These are phyloP conservation scores for Chalciporus pseudorubinellus DNA, from an alignment of 768 basidiomycete species.

Conservation along the genomic window DNA sequence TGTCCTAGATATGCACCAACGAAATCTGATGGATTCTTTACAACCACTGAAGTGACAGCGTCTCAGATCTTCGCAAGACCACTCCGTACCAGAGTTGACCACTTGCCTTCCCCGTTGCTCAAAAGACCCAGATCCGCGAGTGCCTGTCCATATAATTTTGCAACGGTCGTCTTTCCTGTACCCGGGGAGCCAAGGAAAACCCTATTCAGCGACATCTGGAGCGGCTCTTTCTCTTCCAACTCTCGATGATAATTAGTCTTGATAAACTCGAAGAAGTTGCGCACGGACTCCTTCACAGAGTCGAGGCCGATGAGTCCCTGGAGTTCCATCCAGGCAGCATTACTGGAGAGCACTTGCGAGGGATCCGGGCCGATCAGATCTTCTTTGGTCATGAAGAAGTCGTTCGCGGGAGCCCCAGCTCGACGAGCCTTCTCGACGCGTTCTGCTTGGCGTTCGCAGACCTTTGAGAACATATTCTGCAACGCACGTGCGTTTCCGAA, in stretches of 20 bases:
- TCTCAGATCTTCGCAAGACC: too few species aligned
- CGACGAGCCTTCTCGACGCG: constrained; percentile 44
- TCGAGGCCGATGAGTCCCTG: constrained; percentile 53
- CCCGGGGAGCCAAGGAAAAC: constrained; percentile 69
- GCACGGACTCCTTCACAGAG: constrained; percentile 54
- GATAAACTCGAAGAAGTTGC: constrained; percentile 44
- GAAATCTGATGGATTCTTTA: constrained; percentile 71
- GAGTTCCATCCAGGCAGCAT: constrained; percentile 50
- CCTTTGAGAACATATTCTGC: constrained; percentile 45
- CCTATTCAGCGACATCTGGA: constrained; percentile 57
- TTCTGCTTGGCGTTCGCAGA: constrained; percentile 52
- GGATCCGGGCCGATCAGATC: constrained; percentile 71
- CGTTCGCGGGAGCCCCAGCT: constrained; percentile 40
- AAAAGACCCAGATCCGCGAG: constrained; percentile 59
- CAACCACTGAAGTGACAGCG: constrained; percentile 42
- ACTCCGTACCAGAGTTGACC: too few species aligned
- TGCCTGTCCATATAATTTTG: constrained; percentile 63
- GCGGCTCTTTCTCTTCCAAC: constrained; percentile 50
- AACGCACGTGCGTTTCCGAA: constrained; percentile 70
- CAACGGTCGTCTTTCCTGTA: constrained; percentile 72
- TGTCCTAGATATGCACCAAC: constrained; percentile 56
- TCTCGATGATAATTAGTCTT: constrained; percentile 60
- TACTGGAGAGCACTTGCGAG: constrained; percentile 42
- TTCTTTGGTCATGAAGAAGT: constrained; percentile 49
- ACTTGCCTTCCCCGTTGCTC: constrained; percentile 60